A percentile compares a stretch with the other conserved stretches of the same genome.
Evolutionary conservation across 2,329 filamentous ascomycete genomes (phyloP).

Genomic region (Onygena corvina): DNA sequence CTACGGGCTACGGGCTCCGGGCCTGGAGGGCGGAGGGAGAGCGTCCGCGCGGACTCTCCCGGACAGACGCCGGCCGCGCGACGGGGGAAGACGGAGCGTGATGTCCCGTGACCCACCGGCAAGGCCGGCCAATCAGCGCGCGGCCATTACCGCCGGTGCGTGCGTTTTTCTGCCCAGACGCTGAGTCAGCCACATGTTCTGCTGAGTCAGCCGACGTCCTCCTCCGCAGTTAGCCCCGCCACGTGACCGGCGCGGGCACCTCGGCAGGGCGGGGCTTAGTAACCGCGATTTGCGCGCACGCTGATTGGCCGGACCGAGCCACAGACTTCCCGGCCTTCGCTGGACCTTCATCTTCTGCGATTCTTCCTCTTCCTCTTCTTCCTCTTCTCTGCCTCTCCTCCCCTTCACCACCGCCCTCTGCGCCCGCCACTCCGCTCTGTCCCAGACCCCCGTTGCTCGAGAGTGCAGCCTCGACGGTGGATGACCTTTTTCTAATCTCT

Average conservation of each 20-base stretch:
- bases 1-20: too few relatives aligned
- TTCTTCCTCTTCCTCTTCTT: conserved; percentile 11
- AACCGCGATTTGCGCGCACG: neutral
- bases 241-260: neutral
- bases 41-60: too few relatives aligned
- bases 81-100: too few relatives aligned
- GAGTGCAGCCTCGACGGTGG: conserved; percentile 26
- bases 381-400: conserved; percentile 23
- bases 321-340: neutral
- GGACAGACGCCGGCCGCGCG: too few relatives aligned
- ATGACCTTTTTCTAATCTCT: conserved; percentile 21
- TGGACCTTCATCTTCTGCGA: conserved; percentile 10
- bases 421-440: conserved; percentile 27
- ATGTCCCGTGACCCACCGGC: neutral
- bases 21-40: too few relatives aligned
- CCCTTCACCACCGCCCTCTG: conserved; percentile 23
- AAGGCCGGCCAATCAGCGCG: neutral
- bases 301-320: neutral
- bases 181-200: neutral
- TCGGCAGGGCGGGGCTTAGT: neutral
- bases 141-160: conserved; percentile 10
- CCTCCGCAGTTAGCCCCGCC: neutral
- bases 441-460: conserved; percentile 24
- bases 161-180: too few relatives aligned
- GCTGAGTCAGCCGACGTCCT: neutral